Percentiles rank a stretch among this genome's conserved stretches.
Conservation (phyloP, 2,329 filamentous ascomycete species). For the Whalleya microplaca region DNA sequence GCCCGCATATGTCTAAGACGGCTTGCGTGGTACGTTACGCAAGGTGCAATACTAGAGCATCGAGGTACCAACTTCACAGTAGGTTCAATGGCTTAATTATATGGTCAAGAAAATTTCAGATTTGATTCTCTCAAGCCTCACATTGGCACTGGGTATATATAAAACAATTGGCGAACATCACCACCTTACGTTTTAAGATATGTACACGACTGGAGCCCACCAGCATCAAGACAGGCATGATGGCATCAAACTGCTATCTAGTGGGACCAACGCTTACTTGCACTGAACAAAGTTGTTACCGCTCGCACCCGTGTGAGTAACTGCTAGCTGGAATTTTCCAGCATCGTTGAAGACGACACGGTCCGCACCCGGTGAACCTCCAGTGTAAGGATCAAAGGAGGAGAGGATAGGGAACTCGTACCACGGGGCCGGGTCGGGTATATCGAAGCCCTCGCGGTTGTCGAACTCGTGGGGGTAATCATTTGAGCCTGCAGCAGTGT, state of each 20-base stretch:
- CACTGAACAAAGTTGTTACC: conserved; percentile 68
- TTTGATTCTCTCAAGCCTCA: too few relatives aligned
- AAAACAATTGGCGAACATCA: too few relatives aligned
- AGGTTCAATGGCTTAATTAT: too few relatives aligned
- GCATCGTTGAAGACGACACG: conserved; percentile 63
- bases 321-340: conserved; percentile 59
- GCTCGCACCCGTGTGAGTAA: conserved; percentile 68
- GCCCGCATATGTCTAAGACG: too few relatives aligned
- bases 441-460: conserved; percentile 47
- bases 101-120: too few relatives aligned
- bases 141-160: too few relatives aligned
- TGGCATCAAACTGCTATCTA: not conserved
- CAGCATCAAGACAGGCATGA: not conserved
- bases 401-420: conserved; percentile 50
- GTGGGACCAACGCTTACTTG: conserved; percentile 8
- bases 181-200: too few relatives aligned
- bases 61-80: too few relatives aligned
- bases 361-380: conserved; percentile 64
- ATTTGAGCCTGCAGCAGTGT: conserved; percentile 29
- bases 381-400: conserved; percentile 40
- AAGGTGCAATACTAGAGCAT: too few relatives aligned
- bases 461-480: conserved; percentile 50
- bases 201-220: too few relatives aligned
- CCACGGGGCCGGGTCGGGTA: conserved; percentile 44
- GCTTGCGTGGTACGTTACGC: too few relatives aligned